phyloP scores from a whole-genome alignment of 2,329 filamentous ascomycete genomes.

The Zymoseptoria crescenta region DNA sequence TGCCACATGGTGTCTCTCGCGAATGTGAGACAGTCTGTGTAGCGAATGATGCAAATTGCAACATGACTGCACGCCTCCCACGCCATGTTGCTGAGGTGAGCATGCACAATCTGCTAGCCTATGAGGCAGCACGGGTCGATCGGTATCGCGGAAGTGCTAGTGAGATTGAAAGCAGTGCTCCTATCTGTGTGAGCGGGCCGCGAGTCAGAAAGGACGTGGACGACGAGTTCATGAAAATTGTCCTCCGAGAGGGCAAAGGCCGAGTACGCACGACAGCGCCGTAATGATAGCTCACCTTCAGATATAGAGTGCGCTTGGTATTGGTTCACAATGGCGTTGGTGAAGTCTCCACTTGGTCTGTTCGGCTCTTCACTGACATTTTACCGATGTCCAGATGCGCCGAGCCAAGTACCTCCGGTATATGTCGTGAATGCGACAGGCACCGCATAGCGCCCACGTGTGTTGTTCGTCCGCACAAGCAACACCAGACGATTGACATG shows the following conservation, averaged over 20 bases:
- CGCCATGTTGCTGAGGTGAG: not conserved
- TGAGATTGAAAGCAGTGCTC: not conserved
- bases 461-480: not conserved
- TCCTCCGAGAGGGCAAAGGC: not conserved
- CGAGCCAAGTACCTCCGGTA: not conserved
- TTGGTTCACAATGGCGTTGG: not conserved
- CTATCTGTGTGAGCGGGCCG: not conserved
- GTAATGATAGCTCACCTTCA: not conserved
- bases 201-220: not conserved
- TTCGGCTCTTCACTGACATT: no score
- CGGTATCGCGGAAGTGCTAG: not conserved
- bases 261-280: not conserved
- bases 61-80: not conserved
- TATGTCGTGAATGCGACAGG: not conserved
- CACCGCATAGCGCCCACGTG: not conserved
- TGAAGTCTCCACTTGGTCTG: not conserved
- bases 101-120: not conserved
- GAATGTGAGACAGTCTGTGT: not conserved
- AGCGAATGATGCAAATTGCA: not conserved
- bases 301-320: not conserved
- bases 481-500: not conserved
- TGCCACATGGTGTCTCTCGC: not conserved
- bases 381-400: no score
- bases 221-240: no score
- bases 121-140: not conserved